Evolutionary conservation across 2,329 filamentous ascomycete genomes (phyloP).

Genomic region (Calonectria henricotiae): DNA sequence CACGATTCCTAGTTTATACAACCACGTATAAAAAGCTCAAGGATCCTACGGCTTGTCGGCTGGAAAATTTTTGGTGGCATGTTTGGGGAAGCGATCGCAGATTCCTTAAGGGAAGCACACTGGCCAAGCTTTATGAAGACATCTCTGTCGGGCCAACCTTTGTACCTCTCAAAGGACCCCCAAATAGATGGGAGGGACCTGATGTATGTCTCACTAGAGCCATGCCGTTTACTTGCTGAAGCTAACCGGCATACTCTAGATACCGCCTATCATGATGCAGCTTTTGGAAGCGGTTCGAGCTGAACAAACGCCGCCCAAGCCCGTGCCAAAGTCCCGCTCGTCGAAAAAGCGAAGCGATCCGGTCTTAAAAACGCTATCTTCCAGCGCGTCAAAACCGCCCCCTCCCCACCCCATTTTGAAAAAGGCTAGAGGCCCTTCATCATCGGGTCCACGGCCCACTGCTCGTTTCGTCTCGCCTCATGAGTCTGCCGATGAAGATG

Average conservation of each 20-base stretch:
- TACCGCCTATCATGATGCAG: slow-evolving; percentile 53
- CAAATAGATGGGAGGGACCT: slow-evolving; percentile 69
- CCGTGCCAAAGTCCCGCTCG: slow-evolving; percentile 39
- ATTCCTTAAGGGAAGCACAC: slow-evolving; percentile 67
- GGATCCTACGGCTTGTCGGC: slow-evolving; percentile 75
- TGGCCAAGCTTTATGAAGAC: slow-evolving; percentile 72
- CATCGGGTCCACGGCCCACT: slow-evolving; percentile 71
- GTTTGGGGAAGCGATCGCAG: slow-evolving; percentile 74
- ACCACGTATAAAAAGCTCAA: slow-evolving; percentile 72
- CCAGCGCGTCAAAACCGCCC: slow-evolving; percentile 63
- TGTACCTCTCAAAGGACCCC: slow-evolving; percentile 70
- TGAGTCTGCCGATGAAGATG: slow-evolving; percentile 64
- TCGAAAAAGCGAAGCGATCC: slow-evolving; percentile 46
- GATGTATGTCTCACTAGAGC: slow-evolving; percentile 59
- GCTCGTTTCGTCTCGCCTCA: slow-evolving; percentile 74
- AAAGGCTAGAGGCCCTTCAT: slow-evolving; percentile 71
- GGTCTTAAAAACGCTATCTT: slow-evolving; percentile 56
- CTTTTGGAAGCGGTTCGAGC: slow-evolving; percentile 50
- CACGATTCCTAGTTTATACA: slow-evolving; percentile 68
- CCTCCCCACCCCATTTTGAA: slow-evolving; percentile 74
- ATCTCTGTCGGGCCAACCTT: slow-evolving; percentile 74
- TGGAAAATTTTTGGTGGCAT: slow-evolving; percentile 79
- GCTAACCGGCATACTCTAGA: slow-evolving; percentile 48
- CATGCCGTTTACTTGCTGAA: slow-evolving; percentile 10
- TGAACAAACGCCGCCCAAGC: slow-evolving; percentile 40